A percentile compares a stretch with the other conserved stretches of the same genome.
These are phyloP conservation scores for Sugiyamaella smithiae DNA, from an alignment of 805 yeast genomes.

Conservation along the genomic window DNA sequence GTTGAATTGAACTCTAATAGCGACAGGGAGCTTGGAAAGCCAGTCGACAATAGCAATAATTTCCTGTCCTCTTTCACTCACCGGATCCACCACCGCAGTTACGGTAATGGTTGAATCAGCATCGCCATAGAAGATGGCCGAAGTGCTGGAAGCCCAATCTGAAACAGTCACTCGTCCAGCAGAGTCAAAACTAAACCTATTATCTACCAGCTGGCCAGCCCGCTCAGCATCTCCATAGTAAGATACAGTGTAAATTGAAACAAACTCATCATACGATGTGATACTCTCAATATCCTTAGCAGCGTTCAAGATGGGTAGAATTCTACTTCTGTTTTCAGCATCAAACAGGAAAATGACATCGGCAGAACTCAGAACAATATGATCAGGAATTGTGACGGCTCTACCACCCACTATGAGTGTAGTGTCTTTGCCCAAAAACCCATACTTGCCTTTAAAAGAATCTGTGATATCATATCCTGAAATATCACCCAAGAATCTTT, in stretches of 20 bases:
- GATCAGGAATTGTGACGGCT: conserved; percentile 9
- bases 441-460: neutral
- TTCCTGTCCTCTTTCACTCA: conserved; percentile 65
- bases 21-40: conserved; percentile 46
- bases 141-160: conserved; percentile 26
- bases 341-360: conserved; percentile 26
- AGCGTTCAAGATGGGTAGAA: conserved; percentile 18
- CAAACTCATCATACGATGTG: conserved; percentile 16
- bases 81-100: conserved; percentile 66
- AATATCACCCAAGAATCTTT: too few relatives aligned
- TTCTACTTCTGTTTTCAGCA: conserved; percentile 21
- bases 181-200: conserved; percentile 15
- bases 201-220: conserved; percentile 10
- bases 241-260: conserved; percentile 22
- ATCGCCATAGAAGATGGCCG: conserved; percentile 44
- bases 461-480: neutral
- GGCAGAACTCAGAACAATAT: conserved; percentile 2
- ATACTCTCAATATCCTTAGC: conserved; percentile 9
- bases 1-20: conserved; percentile 52
- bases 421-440: neutral
- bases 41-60: conserved; percentile 45
- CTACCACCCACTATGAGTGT: conserved; percentile 17
- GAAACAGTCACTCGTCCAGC: conserved; percentile 25
- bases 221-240: conserved; percentile 12
- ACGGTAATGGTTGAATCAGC: conserved; percentile 48